These are phyloP conservation scores for Yamadazyma mexicana DNA, from an alignment of 1,139 yeast species.

Conservation along the genomic window DNA sequence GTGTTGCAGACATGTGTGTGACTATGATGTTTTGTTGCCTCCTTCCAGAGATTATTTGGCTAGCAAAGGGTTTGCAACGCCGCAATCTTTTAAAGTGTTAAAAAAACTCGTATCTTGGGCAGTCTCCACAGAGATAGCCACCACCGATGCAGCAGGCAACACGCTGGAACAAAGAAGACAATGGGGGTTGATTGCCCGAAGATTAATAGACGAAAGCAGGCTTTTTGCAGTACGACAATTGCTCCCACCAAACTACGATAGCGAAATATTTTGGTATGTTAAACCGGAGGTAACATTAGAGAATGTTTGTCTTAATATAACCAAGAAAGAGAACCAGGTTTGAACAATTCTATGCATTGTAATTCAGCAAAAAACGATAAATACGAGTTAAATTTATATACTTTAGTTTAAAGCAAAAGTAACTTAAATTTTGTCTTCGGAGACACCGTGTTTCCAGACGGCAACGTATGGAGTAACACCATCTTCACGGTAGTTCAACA, in stretches of 20 bases:
- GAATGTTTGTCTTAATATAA: slow-evolving; percentile 56
- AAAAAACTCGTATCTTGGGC: slow-evolving; percentile 85
- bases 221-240: slow-evolving; percentile 43
- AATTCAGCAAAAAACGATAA: neutral
- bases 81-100: slow-evolving; percentile 51
- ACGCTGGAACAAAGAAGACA: slow-evolving; percentile 47
- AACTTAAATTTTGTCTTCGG: slow-evolving; percentile 79
- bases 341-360: neutral
- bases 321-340: slow-evolving; percentile 1
- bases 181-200: slow-evolving; percentile 66
- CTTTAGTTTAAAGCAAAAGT: neutral
- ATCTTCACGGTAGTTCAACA: slow-evolving; percentile 99
- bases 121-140: slow-evolving; percentile 53
- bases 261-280: slow-evolving; percentile 60
- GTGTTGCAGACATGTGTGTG: slow-evolving; percentile 91
- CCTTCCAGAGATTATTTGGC: slow-evolving; percentile 46
- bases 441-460: slow-evolving; percentile 98
- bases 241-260: slow-evolving; percentile 30
- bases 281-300: slow-evolving; percentile 62
- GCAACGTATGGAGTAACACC: slow-evolving; percentile 97
- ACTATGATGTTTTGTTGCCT: slow-evolving; percentile 50
- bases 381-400: slow-evolving; percentile 2
- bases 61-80: slow-evolving; percentile 28
- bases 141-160: slow-evolving; percentile 20
- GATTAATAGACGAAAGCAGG: slow-evolving; percentile 62